phyloP scores from a whole-genome alignment of 495 filamentous ascomycete genomes.

The Filosporella fistucella region DNA sequence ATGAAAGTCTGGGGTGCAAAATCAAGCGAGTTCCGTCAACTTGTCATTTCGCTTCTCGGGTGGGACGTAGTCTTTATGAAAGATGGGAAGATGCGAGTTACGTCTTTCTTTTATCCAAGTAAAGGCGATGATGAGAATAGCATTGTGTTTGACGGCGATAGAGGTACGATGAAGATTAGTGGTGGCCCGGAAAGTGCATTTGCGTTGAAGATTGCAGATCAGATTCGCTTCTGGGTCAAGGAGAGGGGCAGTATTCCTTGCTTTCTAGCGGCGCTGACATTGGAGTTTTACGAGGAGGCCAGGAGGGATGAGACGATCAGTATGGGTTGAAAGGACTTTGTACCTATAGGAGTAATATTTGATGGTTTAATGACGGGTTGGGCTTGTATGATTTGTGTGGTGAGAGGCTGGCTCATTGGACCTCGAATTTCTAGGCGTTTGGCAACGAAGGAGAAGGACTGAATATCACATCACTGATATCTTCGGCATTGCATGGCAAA shows the following conservation, averaged over 20 bases:
- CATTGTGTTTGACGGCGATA: conserved; percentile 95
- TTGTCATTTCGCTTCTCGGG: conserved; percentile 80
- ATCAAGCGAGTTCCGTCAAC: conserved; percentile 87
- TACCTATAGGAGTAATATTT: too few relatives aligned
- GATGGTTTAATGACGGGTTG: too few relatives aligned
- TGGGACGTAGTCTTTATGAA: conserved; percentile 92
- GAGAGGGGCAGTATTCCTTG: conserved; percentile 87
- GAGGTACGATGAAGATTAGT: conserved; percentile 90
- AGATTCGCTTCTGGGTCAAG: conserved; percentile 91
- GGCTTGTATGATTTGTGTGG: too few relatives aligned
- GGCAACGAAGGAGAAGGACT: too few relatives aligned
- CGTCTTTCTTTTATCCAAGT: conserved; percentile 69
- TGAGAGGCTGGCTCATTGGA: too few relatives aligned
- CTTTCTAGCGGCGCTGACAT: conserved; percentile 80
- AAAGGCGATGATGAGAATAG: conserved; percentile 77
- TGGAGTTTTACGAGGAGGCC: conserved; percentile 85
- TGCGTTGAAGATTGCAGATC: conserved; percentile 73
- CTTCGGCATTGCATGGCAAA: too few relatives aligned
- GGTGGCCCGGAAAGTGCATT: conserved; percentile 85
- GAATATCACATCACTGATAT: too few relatives aligned
- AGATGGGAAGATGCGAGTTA: conserved; percentile 85
- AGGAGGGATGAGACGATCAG: conserved; percentile 20
- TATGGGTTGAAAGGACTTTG: conserved; percentile 1
- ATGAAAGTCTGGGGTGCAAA: conserved; percentile 89
- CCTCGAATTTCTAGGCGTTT: too few relatives aligned